Base-by-base conservation (phyloP, 192 early-diverging fungal genomes). In the Lunasporangiospora selenospora region DNA sequence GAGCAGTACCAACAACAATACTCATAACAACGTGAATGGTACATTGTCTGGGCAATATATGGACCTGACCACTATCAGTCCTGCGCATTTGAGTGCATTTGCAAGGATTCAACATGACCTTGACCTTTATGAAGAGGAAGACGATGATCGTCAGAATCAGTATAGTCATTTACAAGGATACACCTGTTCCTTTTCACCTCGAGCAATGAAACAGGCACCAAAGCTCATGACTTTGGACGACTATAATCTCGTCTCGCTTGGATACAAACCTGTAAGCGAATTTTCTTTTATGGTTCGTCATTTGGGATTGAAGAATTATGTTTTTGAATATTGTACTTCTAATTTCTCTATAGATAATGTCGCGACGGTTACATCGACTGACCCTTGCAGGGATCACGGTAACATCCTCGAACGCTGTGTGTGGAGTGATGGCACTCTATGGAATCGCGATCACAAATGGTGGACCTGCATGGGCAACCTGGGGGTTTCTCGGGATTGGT, bases 401-500 rank as follows among this genome's bases (percentile, higher is more conserved):
- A 21, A 71, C 58, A 18, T 24, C 58, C 11, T 57, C 44, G 4
- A 71, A 62, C 43, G 67, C 48, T 12, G 40, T 71, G 12, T 34
- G 59, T 34, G 67, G 67, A 4, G 38, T 70, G 16, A 34, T 62
- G 15, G 51, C 67, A 29, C 39, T 71, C 3, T 71, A 71, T 41
- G 67, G 59, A 10, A 29, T 52, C 10, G 37, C 67, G 0, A 43
- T 71, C 10, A 62, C 53, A 9, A 71, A 71, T 31, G 67, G 67
- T 18, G 67, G 67, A 3, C 67, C 67, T 1, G 59, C 59, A 3
- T 71, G 67, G 67, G 59, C 53, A 0, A 71, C 59, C 11, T 71
- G 67, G 67, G 57, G 67, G 21, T 71, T 40, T 50, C 13, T 71
- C 11, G 46, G 16, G 21, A 38, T 71, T 1, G 67, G 67, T 4